Conservation (phyloP, 805 yeast species). For the Hyphopichia homilentoma region DNA sequence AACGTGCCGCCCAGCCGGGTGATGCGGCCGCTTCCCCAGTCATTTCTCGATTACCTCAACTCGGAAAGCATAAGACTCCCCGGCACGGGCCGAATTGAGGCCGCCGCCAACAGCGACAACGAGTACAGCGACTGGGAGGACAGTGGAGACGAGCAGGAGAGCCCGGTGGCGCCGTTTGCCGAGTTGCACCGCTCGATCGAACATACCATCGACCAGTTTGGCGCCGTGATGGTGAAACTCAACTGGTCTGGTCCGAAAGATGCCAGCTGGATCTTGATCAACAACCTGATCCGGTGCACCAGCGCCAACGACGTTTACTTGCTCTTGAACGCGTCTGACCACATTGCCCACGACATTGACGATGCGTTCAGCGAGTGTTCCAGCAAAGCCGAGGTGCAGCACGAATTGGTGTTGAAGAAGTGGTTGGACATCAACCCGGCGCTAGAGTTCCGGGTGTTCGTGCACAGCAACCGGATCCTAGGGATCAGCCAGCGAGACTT, state of each 20-base stretch:
- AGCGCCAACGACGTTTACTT: conserved; percentile 74
- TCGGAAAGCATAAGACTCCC: conserved; percentile 23
- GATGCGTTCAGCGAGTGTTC: conserved; percentile 47
- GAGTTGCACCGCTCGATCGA: conserved; percentile 57
- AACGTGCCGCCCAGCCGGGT: conserved; percentile 20
- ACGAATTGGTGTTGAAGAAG: conserved; percentile 71
- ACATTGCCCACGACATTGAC: conserved; percentile 78
- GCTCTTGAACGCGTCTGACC: conserved; percentile 81
- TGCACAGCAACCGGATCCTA: conserved; percentile 56
- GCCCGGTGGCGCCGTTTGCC: conserved; percentile 51
- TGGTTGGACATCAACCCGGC: conserved; percentile 89
- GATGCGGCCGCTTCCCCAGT: conserved; percentile 28
- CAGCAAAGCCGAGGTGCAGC: conserved; percentile 23
- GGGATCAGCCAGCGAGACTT: conserved; percentile 86
- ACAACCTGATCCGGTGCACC: conserved; percentile 69
- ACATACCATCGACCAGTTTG: conserved; percentile 43
- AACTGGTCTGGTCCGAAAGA: conserved; percentile 98
- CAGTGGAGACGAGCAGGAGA: conserved; percentile 24
- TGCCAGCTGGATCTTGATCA: conserved; percentile 85
- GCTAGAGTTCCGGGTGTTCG: conserved; percentile 85
- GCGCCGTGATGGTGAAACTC: conserved; percentile 77
- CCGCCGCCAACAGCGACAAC: conserved; percentile 44
- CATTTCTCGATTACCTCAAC: conserved; percentile 30
- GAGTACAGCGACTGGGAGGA: conserved; percentile 78
- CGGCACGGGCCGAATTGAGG: conserved; percentile 7